Evolutionary conservation across 129 eudicot genomes (phyloP).

Genomic region (carrot (Daucus carota)): DNA sequence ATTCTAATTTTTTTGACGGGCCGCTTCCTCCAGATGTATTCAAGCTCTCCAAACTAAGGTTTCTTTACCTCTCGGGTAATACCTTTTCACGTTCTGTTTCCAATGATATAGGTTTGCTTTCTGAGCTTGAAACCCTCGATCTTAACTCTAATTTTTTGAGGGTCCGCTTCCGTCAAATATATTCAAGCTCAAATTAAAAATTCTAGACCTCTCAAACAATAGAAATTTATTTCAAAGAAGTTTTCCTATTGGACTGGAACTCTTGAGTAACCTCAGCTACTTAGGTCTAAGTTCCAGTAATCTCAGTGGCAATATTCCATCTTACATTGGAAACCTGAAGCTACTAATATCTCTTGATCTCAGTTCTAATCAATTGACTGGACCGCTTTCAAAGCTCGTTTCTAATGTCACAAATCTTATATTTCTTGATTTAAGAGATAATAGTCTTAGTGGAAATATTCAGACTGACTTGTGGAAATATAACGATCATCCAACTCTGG

Average conservation of each 20-base stretch:
- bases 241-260: constrained; percentile 24
- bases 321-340: background rate
- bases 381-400: background rate
- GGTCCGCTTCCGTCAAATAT: too few relatives aligned
- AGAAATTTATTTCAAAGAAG: constrained; percentile 26
- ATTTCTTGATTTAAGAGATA: background rate
- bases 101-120: too few relatives aligned
- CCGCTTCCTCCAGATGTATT: too few relatives aligned
- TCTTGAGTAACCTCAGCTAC: background rate
- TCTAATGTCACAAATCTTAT: background rate
- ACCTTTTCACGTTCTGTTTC: too few relatives aligned
- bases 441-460: background rate
- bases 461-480: too few relatives aligned
- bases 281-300: background rate
- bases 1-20: constrained; percentile 21
- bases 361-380: background rate
- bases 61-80: too few relatives aligned
- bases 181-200: background rate
- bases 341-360: background rate
- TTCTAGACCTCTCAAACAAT: background rate
- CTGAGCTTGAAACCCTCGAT: too few relatives aligned
- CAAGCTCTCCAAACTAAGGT: too few relatives aligned
- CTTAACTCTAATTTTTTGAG: too few relatives aligned
- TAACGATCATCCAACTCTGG: background rate
- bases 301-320: background rate